phyloP scores from a whole-genome alignment of 176 grass and related monocot genomes.

The Tuctoria greenei region DNA sequence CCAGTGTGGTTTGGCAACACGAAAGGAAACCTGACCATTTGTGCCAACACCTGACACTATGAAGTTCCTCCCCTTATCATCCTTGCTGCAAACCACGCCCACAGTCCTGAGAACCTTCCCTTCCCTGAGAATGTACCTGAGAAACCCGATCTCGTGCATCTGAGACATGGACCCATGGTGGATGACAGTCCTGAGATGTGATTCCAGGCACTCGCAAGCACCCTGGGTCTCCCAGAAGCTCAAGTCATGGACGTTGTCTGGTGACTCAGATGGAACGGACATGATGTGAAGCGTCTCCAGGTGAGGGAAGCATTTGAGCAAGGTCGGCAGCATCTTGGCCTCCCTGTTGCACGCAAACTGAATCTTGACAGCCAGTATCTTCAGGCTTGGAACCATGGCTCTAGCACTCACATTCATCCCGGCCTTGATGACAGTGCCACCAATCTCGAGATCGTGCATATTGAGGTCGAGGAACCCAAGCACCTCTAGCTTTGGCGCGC shows the following conservation, averaged over 20 bases:
- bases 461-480: constrained; percentile 30
- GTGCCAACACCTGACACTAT: not conserved
- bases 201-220: constrained; percentile 30
- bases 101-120: constrained; percentile 13
- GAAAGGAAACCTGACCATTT: not conserved
- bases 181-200: constrained; percentile 30
- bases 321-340: constrained; percentile 26
- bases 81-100: not conserved
- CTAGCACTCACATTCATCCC: constrained; percentile 22
- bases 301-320: constrained; percentile 43
- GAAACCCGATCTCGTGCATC: not conserved
- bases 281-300: constrained; percentile 37
- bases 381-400: constrained; percentile 28
- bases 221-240: constrained; percentile 18
- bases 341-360: constrained; percentile 7
- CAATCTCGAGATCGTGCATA: constrained; percentile 29
- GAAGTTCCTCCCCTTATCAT: not conserved
- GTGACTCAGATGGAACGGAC: not conserved
- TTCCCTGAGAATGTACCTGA: not conserved
- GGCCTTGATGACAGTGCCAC: constrained; percentile 27
- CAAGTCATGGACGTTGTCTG: not conserved
- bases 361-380: constrained; percentile 33
- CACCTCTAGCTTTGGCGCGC: constrained; percentile 25
- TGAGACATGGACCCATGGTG: not conserved
- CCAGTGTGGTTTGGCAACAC: not conserved